Conservation (phyloP, 2,329 filamentous ascomycete species). For the Colletotrichum viniferum region DNA sequence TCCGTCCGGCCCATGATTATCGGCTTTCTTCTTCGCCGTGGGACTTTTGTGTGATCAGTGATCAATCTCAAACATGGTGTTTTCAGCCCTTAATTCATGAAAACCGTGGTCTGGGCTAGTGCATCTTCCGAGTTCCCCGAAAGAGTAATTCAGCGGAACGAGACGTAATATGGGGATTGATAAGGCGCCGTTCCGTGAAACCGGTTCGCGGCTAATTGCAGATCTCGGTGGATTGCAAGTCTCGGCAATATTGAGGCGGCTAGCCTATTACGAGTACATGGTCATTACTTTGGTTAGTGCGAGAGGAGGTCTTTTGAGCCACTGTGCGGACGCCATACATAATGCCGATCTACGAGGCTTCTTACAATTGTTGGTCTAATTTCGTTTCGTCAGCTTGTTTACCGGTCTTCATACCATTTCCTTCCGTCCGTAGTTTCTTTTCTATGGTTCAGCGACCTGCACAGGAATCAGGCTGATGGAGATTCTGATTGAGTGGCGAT, state of each 20-base stretch:
- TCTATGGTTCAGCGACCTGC: not conserved
- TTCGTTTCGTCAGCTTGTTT: not conserved
- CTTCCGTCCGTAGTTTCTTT: fast-evolving
- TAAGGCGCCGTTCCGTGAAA: not conserved
- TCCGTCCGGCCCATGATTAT: not conserved
- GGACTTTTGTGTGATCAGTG: not conserved
- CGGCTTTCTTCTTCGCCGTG: not conserved
- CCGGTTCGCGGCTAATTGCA: slow-evolving; percentile 11
- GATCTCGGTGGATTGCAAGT: not conserved
- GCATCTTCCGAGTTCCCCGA: not conserved
- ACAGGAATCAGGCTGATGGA: not conserved
- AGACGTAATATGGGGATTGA: not conserved
- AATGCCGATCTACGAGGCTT: not conserved
- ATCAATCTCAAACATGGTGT: not conserved
- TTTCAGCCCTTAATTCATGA: not conserved
- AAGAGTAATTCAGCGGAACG: not conserved
- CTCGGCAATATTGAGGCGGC: not conserved
- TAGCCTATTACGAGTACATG: not conserved
- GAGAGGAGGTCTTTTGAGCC: fast-evolving
- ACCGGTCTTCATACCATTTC: fast-evolving
- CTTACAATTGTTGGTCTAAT: not conserved
- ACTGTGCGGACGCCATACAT: not conserved
- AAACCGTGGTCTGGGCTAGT: not conserved
- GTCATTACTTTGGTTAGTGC: not conserved
- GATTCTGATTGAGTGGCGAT: not conserved